Base-by-base conservation (phyloP, 2,329 filamentous ascomycete genomes). In the Rutstroemia sp. region DNA sequence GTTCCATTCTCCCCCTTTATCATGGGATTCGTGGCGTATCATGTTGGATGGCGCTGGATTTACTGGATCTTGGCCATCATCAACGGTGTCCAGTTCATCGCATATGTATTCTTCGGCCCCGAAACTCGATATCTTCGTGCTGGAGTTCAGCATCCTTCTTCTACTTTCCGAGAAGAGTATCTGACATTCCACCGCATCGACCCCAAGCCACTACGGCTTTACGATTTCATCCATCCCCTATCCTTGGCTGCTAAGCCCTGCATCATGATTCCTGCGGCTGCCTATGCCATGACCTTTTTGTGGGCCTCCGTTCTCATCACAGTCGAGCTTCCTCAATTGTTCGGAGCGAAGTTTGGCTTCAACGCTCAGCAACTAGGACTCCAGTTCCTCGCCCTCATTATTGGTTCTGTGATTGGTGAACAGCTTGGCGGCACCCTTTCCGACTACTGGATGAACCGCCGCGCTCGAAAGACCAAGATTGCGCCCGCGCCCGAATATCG, bases 301-400 rank as follows among this genome's bases (percentile, higher is more conserved):
- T 83, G 78, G 63, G 73, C 68, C 37, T 76, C 72, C 44, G 75
- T 83, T 14, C 69, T 83, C 60, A 70, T 76, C 54, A 78, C 79
- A 0, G 75, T 84, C 23, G 80, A 83, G 62, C 78, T 84, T 2
- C 81, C 81, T 0, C 78, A 83, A 57, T 71, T 84, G 1, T 80
- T 82, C 58, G 73, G 74, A 7, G 68, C 72, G 25, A 77, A 78
- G 57, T 85, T 82, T 56, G 73, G 73, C n/a, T 75, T 84, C 69
- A 78, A 82, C 61, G 64, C 78, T 0, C 74, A 84, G 65, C 76
- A 82, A 58, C 72, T 83, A 14, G 81, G 81, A 0, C 72, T 84
- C 2, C 80, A 84, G 58, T 81, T 79, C 59, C 68, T 83, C 10
- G 75, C 75, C 5, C 69, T 83, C 49, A 79, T 84, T 48, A 71